Conservation (phyloP, 2,329 filamentous ascomycete genomes). For the Ceratocystis albifundus region DNA sequence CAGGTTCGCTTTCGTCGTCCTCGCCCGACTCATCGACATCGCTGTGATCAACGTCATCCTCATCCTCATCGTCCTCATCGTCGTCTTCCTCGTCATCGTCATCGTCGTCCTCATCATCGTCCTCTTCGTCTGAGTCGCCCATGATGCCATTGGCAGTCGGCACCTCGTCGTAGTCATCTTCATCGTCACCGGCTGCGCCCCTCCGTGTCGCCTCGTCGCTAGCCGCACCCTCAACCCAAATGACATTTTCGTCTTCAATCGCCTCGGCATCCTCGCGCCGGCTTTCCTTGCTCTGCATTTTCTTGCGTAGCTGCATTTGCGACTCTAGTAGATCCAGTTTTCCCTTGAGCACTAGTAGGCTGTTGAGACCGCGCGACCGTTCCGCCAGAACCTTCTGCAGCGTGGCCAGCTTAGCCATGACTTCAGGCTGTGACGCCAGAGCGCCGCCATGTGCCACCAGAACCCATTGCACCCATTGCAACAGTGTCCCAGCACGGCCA, state of each 20-base stretch:
- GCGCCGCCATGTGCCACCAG: constrained; percentile 86
- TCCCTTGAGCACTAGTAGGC: constrained; percentile 78
- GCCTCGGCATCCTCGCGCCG: constrained; percentile 34
- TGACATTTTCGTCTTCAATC: constrained; percentile 51
- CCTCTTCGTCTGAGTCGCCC: constrained; percentile 49
- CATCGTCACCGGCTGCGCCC: constrained; percentile 38
- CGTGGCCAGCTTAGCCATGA: constrained; percentile 64
- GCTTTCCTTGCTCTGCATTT: constrained; percentile 40
- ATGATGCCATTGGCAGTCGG: constrained; percentile 43
- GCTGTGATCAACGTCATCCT: constrained; percentile 49
- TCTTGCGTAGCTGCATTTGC: constrained; percentile 69
- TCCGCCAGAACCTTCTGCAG: constrained; percentile 82
- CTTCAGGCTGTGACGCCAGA: constrained; percentile 71
- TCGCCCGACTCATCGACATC: constrained; percentile 48
- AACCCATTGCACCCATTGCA: constrained; percentile 94
- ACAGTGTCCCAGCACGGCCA: constrained; percentile 76
- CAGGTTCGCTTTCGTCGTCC: constrained; percentile 43
- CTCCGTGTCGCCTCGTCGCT: constrained; percentile 27
- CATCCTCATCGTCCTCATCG: constrained; percentile 38
- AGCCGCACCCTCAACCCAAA: constrained; percentile 79
- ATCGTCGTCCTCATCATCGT: constrained; percentile 36
- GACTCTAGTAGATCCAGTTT: constrained; percentile 90
- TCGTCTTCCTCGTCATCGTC: constrained; percentile 36
- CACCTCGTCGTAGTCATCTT: constrained; percentile 46
- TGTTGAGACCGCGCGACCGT: constrained; percentile 68